Evolutionary conservation across 2,329 filamentous ascomycete species (phyloP), one percentile per base, ranked within the genome.

Genomic region (Furcasterigmium furcatum): DNA sequence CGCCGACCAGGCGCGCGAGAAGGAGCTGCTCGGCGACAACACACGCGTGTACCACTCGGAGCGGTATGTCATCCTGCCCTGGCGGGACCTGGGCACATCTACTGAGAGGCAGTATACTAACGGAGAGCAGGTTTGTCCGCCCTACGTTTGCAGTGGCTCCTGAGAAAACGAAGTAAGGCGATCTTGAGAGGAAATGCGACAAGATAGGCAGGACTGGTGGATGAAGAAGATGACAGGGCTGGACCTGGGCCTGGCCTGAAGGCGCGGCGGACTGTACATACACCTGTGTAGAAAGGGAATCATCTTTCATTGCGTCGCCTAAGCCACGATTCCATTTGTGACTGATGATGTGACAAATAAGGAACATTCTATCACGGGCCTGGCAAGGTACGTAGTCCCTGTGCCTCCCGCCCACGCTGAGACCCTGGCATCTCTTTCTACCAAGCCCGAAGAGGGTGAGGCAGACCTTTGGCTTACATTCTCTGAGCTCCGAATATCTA

Each of bases 1-100:
- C 55, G 94, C 94, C 47, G 89, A 95, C 68, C 84, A 90, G 79
- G 85, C 84, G 55, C 81, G 94, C 55, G 94, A 97, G 80, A 90
- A 91, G 80, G 86, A 91, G 70, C 73, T 99, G 54, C 64, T 97
- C 57, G 94, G 94, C 46, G 84, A 85, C 53, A 87, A 92, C 68
- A 82, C 80, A 44, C 88, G 86, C 73, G 79, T 95, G 41, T 99
- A 96, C 74, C 81, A 97, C 73, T 84, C 80, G 55, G 91, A 96
- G 63, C 79, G 89, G 89, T 96, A 74, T 54, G 87, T 62, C 44
- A 21, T 19, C n/a, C 1, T 2, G 3, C 3, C 10, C n/a, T 1
- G 4, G 1, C 5, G n/a, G n/a, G n/a, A n/a, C n/a, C n/a, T n/a
- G n/a, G n/a, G n/a, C n/a, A n/a, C n/a, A n/a, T 5, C 16, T 9